phyloP scores from a whole-genome alignment of 768 basidiomycete species.

The Mycena crocata region DNA sequence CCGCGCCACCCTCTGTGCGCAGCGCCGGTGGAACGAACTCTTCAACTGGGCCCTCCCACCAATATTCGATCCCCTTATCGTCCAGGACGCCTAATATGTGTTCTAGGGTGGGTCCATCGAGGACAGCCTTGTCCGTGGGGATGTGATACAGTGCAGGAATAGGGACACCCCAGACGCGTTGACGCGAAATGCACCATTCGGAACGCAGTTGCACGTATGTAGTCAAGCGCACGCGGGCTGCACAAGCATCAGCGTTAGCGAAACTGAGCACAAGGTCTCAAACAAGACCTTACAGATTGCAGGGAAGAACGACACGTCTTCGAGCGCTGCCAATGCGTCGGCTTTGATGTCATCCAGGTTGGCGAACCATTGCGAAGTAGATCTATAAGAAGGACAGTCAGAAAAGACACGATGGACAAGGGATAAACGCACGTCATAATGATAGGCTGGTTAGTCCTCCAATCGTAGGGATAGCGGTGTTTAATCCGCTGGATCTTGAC shows the following conservation, averaged over 20 bases:
- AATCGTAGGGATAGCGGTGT: constrained; percentile 96
- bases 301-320: constrained; percentile 82
- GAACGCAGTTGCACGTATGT: constrained; percentile 88
- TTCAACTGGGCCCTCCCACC: constrained; percentile 90
- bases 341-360: constrained; percentile 89
- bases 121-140: constrained; percentile 69
- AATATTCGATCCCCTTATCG: constrained; percentile 79
- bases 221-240: constrained; percentile 90
- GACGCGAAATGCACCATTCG: constrained; percentile 99
- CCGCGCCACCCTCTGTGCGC: constrained; percentile 52
- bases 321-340: constrained; percentile 74
- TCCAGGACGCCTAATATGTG: constrained; percentile 85
- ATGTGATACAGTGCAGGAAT: constrained; percentile 88
- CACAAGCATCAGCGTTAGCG: neutral
- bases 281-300: constrained; percentile 67
- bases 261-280: neutral
- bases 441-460: constrained; percentile 94
- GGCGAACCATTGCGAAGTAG: constrained; percentile 98
- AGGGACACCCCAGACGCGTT: constrained; percentile 97
- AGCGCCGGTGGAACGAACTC: constrained; percentile 83
- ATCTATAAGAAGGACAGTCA: constrained; percentile 54
- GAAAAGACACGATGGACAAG: neutral
- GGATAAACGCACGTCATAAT: constrained; percentile 78
- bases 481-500: constrained; percentile 77
- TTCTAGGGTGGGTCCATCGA: constrained; percentile 71